Percentiles rank a stretch among this genome's conserved stretches.
phyloP scores from a whole-genome alignment of 345 rosid species.

The Euphorbia peplus region DNA sequence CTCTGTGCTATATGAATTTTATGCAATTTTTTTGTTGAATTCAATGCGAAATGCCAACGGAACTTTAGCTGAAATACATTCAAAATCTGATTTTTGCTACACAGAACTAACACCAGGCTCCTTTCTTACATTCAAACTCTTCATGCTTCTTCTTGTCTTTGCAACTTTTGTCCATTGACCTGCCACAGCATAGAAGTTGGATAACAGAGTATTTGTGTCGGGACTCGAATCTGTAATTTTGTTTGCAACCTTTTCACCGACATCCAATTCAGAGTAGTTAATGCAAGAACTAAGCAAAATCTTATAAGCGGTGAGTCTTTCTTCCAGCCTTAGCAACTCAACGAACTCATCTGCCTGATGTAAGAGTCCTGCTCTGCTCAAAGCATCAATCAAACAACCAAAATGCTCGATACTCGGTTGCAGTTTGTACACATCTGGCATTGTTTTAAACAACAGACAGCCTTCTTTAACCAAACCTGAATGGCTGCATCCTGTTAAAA shows the following conservation, averaged over 20 bases:
- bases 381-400: constrained; percentile 27
- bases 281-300: constrained; percentile 29
- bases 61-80: no score
- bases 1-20: no score
- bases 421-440: constrained; percentile 13
- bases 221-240: constrained; percentile 9
- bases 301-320: constrained; percentile 14
- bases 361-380: constrained; percentile 31
- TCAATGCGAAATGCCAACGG: no score
- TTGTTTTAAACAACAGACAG: constrained; percentile 14
- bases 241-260: constrained; percentile 24
- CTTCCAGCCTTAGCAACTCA: constrained; percentile 9
- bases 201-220: constrained; percentile 20
- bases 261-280: constrained; percentile 20
- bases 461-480: constrained; percentile 26
- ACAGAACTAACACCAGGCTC: constrained; percentile 25
- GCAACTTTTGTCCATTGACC: constrained; percentile 29
- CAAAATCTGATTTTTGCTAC: background rate
- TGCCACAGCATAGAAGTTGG: constrained; percentile 31
- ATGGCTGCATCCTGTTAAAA: constrained; percentile 27
- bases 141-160: constrained; percentile 19
- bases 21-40: background rate
- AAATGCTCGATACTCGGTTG: constrained; percentile 27
- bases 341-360: constrained; percentile 25
- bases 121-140: constrained; percentile 17